A percentile compares a stretch with the other conserved stretches of the same genome.
Conservation (phyloP, 345 rosid species). For the Dimocarpus longan region DNA sequence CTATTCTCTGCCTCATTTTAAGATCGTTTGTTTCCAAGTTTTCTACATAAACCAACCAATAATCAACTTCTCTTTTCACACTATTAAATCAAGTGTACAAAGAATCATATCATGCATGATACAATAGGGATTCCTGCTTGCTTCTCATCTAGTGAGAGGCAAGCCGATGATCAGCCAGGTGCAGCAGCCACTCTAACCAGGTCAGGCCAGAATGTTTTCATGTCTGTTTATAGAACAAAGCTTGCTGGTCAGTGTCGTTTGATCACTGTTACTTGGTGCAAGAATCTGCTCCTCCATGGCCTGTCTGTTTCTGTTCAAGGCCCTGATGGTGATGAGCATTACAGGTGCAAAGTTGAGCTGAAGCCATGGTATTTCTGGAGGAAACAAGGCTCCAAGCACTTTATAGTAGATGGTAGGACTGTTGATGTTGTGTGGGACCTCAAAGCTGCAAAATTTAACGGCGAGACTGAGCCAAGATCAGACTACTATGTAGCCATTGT, state of each 20-base stretch:
- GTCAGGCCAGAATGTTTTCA: conserved; percentile 46
- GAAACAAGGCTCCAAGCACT: conserved; percentile 58
- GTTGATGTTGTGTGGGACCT: conserved; percentile 59
- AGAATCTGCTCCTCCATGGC: conserved; percentile 49
- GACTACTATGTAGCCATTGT: conserved; percentile 59
- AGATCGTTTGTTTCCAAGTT: not conserved
- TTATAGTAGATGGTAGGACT: conserved; percentile 36
- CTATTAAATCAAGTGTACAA: not conserved
- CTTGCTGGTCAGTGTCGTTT: conserved; percentile 42
- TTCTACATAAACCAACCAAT: conserved; percentile 6
- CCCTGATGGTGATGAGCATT: conserved; percentile 24
- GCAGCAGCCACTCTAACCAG: conserved; percentile 32
- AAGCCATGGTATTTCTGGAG: conserved; percentile 70
- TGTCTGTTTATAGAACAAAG: conserved; percentile 52
- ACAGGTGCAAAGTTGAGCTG: conserved; percentile 46
- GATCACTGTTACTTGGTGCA: conserved; percentile 60
- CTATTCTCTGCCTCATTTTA: conserved; percentile 1
- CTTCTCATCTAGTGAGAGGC: conserved; percentile 42
- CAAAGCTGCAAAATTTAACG: conserved; percentile 51
- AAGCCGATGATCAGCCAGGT: conserved; percentile 24
- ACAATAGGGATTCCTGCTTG: conserved; percentile 50
- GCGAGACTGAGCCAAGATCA: conserved; percentile 52
- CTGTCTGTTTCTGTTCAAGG: conserved; percentile 51
- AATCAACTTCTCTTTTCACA: conserved; percentile 8
- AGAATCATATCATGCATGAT: conserved; percentile 40